Evolutionary conservation across 495 filamentous ascomycete species (phyloP), one percentile per base, ranked within the genome.

Genomic region (Neurospora intermedia): DNA sequence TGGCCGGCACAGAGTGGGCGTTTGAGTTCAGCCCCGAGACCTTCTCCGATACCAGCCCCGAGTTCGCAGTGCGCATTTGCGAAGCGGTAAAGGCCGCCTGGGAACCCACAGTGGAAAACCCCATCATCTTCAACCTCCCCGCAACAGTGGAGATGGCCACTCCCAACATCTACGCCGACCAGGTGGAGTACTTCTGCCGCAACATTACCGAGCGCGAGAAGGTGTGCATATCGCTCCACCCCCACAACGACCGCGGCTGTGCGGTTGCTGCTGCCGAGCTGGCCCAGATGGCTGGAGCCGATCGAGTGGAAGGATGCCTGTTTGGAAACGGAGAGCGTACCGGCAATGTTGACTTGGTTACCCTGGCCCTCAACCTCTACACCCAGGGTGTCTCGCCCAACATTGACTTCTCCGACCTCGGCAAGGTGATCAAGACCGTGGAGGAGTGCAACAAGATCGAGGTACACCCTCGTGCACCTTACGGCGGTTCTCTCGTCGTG

Each of bases 1-100:
- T 88, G 69, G 82, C 86, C 1, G 91, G 84, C 9, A 97, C 96
- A 13, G 89, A 96, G 79, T 99, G 96, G 96, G 89, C 90, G 42
- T 97, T 94, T 77, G 95, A 98, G 82, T 99, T 98, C 85, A 94
- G 91, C 43, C 96, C 96, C 16, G 96, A 99, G 86, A 96, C 93
- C 15, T 99, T 98, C 85, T 97, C 93, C 6, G 96, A 98, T 80
- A 92, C 92, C 16, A 88, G 91, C 75, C 90, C 92, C 13, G 94
- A 95, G 38, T 98, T 92, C 79, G 92, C 91, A 11, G 83, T 98
- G 31, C 81, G 90, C 77, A 89, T 98, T 42, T 99, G 96, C 80
- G 92, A 97, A 80, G 94, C 94, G 38, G 95, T 98, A 73, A 98
- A 98, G 86, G 90, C 85, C n/a, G 94, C 94, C 1, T 99, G 96